Conservation (phyloP, 1,139 yeast genomes). For the Pichia sp. region DNA sequence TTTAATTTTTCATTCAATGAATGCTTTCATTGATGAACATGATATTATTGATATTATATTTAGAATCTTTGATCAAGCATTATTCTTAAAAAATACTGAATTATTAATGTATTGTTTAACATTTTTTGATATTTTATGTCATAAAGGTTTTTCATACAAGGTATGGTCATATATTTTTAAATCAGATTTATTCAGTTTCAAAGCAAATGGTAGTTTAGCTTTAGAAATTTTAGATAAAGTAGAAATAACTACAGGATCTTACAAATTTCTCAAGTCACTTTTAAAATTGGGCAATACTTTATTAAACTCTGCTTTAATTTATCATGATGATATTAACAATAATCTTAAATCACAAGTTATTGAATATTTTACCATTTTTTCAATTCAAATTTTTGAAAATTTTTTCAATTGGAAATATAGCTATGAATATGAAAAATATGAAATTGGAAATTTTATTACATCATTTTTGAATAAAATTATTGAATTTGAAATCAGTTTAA, state of each 20-base stretch:
- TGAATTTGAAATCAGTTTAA: slow-evolving; percentile 48
- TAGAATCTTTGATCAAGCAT: slow-evolving; percentile 60
- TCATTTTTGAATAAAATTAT: slow-evolving; percentile 52
- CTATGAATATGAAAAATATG: slow-evolving; percentile 49
- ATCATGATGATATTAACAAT: slow-evolving; percentile 31
- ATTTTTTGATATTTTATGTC: slow-evolving; percentile 44
- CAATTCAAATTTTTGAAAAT: slow-evolving; percentile 66
- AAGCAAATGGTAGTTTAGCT: slow-evolving; percentile 66
- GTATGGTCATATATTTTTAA: slow-evolving; percentile 76
- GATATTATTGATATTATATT: slow-evolving; percentile 67
- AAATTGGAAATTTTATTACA: slow-evolving; percentile 54
- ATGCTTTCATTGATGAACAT: slow-evolving; percentile 54
- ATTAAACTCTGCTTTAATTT: slow-evolving; percentile 46
- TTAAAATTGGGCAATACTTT: slow-evolving; percentile 50
- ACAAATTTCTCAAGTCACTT: slow-evolving; percentile 54
- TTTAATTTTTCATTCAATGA: slow-evolving; percentile 48
- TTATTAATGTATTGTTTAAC: slow-evolving; percentile 44
- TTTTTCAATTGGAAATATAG: slow-evolving; percentile 65
- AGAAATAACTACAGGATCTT: slow-evolving; percentile 67
- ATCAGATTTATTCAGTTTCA: slow-evolving; percentile 57
- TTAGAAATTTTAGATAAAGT: slow-evolving; percentile 60
- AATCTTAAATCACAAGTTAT: slow-evolving; percentile 51
- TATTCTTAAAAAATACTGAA: slow-evolving; percentile 47
- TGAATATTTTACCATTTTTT: slow-evolving; percentile 48
- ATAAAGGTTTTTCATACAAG: slow-evolving; percentile 48